phyloP scores from a whole-genome alignment of 176 grass and related monocot genomes.

The Oryza glumipatula region DNA sequence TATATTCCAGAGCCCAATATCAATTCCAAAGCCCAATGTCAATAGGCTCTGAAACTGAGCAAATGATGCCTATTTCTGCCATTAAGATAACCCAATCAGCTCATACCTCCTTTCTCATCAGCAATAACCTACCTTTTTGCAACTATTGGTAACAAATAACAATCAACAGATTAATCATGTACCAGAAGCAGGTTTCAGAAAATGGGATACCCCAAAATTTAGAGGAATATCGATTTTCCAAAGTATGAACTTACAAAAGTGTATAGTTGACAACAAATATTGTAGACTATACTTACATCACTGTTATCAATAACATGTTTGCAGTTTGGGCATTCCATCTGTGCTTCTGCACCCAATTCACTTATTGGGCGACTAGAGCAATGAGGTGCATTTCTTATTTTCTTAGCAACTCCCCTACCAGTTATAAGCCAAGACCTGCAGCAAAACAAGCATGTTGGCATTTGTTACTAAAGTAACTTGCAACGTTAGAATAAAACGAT shows the following conservation, averaged over 20 bases:
- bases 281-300: slow-evolving; percentile 64
- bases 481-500: background rate
- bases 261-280: background rate
- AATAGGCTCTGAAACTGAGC: background rate
- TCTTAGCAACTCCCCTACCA: slow-evolving; percentile 77
- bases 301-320: slow-evolving; percentile 80
- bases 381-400: slow-evolving; percentile 62
- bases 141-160: slow-evolving; percentile 1
- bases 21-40: background rate
- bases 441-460: slow-evolving; percentile 11
- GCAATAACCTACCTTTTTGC: background rate
- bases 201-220: slow-evolving; percentile 1
- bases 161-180: background rate
- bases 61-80: background rate
- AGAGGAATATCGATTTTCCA: background rate
- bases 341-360: slow-evolving; percentile 63
- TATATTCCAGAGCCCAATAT: background rate
- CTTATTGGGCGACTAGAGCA: slow-evolving; percentile 54
- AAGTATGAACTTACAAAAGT: slow-evolving; percentile 23
- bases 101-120: background rate
- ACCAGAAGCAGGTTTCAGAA: background rate
- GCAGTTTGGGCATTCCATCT: slow-evolving; percentile 80
- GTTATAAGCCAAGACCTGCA: slow-evolving; percentile 84
- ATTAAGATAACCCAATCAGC: background rate
- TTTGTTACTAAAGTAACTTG: background rate